Base-by-base conservation (phyloP, 768 basidiomycete genomes). In the Trichaptum fuscoviolaceum region DNA sequence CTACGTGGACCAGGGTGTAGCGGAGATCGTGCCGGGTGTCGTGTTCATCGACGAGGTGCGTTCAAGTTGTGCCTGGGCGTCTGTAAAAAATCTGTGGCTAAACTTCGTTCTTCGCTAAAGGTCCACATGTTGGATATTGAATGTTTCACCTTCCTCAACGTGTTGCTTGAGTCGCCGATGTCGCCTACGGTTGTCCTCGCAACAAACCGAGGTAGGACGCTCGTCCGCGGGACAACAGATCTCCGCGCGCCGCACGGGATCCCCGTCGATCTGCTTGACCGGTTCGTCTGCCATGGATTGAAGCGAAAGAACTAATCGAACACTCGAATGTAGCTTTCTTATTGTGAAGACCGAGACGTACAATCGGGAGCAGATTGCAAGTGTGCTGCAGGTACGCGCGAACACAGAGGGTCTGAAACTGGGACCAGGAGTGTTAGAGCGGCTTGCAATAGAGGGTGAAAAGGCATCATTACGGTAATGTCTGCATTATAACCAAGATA, bases 111-210 rank as follows among this genome's bases (percentile, higher is more conserved):
- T 35, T 36, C 20, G 18, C 26, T 7, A 30, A 72, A 97, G 95
- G 96, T 99, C 25, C 97, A 99, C 79, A 99, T 99, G 96, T 88
- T 99, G 67, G 97, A 99, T 76, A 96, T 99, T 72, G 97, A 99
- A 76, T 98, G 96, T 77, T 99, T 99, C 81, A 98, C 97, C 5
- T 99, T 96, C 79, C 85, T 99, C 42, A 99, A 99, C 77, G 90
- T 95, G 12, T 85, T 98, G 9, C 85, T 99, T 60, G 97, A 99
- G 77, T 95, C 95, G 0, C 88, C 93, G 1, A 94, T 99, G 89
- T 95, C 97, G 2, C 97, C 97, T 0, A 97, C 97, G 4, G 96
- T 99, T 27, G 92, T 99, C 71, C 83, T 99, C 68, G 97, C 97
- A 2, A 97, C 96, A 26, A 99, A 99, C 75, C 86, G 97, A 24